These are phyloP conservation scores for Leishmania major DNA, from an alignment of 208 protist genomes.

Conservation along the genomic window DNA sequence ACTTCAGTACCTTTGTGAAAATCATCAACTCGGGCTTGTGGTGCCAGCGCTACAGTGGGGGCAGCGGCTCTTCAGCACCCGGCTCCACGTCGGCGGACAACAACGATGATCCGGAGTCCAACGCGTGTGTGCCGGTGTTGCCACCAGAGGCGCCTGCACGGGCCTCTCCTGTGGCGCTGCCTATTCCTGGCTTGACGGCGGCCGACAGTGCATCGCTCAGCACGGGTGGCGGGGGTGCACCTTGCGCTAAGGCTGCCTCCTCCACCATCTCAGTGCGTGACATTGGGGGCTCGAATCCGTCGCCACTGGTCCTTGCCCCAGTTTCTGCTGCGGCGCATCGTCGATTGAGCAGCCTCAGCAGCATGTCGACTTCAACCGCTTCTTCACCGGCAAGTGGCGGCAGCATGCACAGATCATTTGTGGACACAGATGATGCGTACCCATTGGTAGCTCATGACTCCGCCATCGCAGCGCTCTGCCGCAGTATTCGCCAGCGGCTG, in stretches of 20 bases:
- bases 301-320: neutral
- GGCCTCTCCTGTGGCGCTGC: neutral
- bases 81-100: neutral
- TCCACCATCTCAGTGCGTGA: neutral
- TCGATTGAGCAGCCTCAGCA: neutral
- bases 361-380: neutral
- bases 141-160: neutral
- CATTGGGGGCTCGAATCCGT: neutral
- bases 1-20: slow-evolving; percentile 19
- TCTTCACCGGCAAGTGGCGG: slow-evolving; percentile 2
- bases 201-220: neutral
- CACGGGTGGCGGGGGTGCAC: slow-evolving; percentile 13
- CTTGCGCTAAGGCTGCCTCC: neutral
- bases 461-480: slow-evolving; percentile 25
- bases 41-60: neutral
- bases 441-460: slow-evolving; percentile 15
- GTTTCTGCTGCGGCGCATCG: neutral
- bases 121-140: slow-evolving; percentile 4
- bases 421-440: slow-evolving; percentile 27
- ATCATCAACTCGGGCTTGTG: slow-evolving; percentile 24
- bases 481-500: slow-evolving; percentile 26
- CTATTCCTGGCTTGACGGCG: neutral
- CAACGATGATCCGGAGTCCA: neutral
- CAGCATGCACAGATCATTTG: slow-evolving; percentile 4
- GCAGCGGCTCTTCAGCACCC: neutral